Conservation (phyloP, 495 filamentous ascomycete genomes). For the Penicillium arizonense region DNA sequence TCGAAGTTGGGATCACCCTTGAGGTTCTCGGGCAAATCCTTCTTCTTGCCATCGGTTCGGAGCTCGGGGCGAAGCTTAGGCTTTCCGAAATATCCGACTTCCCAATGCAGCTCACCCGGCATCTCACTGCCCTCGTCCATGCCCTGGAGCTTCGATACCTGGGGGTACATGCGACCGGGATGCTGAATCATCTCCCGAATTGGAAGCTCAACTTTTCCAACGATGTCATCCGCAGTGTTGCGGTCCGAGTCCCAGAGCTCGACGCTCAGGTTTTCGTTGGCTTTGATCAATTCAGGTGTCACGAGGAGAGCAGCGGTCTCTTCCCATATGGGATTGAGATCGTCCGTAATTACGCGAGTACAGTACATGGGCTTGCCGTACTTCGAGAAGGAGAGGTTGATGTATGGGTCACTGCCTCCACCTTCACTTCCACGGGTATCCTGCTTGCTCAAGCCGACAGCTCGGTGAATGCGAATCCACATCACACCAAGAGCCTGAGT, state of each 20-base stretch:
- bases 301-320: constrained; percentile 86
- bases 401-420: constrained; percentile 93
- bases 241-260: constrained; percentile 95
- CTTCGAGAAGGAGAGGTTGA: constrained; percentile 73
- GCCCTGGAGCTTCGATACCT: constrained; percentile 80
- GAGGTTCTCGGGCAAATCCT: constrained; percentile 67
- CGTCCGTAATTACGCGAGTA: constrained; percentile 90
- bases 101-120: constrained; percentile 94
- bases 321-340: constrained; percentile 91
- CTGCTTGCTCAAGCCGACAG: constrained; percentile 85
- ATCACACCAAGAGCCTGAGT: constrained; percentile 79
- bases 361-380: constrained; percentile 98
- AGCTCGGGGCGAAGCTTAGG: constrained; percentile 79
- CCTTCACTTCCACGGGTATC: constrained; percentile 78
- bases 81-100: constrained; percentile 91
- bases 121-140: constrained; percentile 80
- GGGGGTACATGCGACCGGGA: constrained; percentile 85
- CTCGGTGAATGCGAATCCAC: constrained; percentile 89
- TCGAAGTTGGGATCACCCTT: constrained; percentile 75
- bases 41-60: constrained; percentile 81
- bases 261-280: constrained; percentile 85
- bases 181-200: constrained; percentile 95
- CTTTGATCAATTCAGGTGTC: constrained; percentile 85
- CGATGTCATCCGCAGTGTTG: constrained; percentile 86
- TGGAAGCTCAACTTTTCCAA: constrained; percentile 88